These are phyloP conservation scores for Boletus rufocinnamomeus DNA, from an alignment of 768 basidiomycete species.

Conservation along the genomic window DNA sequence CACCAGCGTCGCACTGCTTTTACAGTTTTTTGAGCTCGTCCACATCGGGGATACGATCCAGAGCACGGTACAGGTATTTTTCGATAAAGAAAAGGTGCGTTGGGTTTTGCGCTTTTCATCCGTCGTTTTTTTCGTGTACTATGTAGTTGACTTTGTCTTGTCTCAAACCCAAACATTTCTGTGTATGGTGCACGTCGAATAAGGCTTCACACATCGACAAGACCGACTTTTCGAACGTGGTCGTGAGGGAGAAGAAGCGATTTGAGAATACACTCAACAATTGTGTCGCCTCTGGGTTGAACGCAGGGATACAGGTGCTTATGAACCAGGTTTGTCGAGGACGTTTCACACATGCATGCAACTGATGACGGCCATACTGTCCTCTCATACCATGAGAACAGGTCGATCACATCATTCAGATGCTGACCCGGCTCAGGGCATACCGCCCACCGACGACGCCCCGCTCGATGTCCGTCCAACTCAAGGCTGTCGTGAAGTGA, in stretches of 20 bases:
- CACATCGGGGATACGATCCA: conserved; percentile 98
- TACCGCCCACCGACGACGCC: conserved; percentile 86
- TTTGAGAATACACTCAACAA: conserved; percentile 94
- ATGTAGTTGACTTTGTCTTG: not conserved
- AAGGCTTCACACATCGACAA: conserved; percentile 87
- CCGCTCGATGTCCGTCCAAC: conserved; percentile 85
- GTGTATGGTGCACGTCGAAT: not conserved
- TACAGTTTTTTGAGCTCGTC: conserved; percentile 97
- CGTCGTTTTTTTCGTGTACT: not conserved
- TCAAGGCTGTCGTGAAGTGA: conserved; percentile 82
- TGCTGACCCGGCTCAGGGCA: conserved; percentile 78
- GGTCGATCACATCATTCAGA: conserved; percentile 93
- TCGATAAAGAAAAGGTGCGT: conserved; percentile 89
- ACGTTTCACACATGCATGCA: not conserved
- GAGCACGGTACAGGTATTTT: conserved; percentile 97
- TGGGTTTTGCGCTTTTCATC: not conserved
- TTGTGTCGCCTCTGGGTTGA: conserved; percentile 89
- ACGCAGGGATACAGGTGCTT: conserved; percentile 91
- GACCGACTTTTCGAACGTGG: conserved; percentile 90
- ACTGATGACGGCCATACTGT: not conserved
- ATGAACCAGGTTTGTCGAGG: conserved; percentile 82
- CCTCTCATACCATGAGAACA: conserved; percentile 31
- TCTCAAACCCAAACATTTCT: not conserved
- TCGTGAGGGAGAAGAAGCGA: conserved; percentile 94
- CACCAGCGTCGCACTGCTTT: conserved; percentile 83